Percentiles rank a stretch among this genome's conserved stretches.
Evolutionary conservation across 2,329 filamentous ascomycete genomes (phyloP).

Genomic region (Furcasterigmium sp.): DNA sequence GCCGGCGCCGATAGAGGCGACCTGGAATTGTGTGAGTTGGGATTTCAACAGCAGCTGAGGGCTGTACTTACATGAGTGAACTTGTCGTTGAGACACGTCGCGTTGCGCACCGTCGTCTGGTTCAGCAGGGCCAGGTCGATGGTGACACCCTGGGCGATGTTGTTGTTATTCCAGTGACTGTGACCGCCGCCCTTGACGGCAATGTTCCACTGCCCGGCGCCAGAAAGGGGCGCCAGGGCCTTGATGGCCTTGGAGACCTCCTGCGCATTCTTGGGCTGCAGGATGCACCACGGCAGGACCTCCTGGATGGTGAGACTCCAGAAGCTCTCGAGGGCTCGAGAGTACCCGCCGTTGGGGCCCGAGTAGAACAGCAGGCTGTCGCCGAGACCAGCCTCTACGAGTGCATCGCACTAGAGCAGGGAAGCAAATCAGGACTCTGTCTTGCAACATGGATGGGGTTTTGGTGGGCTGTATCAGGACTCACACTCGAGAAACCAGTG

Average conservation of each 20-base stretch:
- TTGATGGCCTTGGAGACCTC: constrained; percentile 3
- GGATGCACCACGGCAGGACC: constrained; percentile 5
- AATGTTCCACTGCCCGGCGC: constrained; percentile 27
- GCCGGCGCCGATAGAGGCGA: constrained; percentile 24
- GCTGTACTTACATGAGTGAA: background rate
- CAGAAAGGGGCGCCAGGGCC: constrained; percentile 7
- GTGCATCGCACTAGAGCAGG: constrained; percentile 9
- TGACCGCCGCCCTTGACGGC: constrained; percentile 47
- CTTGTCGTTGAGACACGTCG: constrained; percentile 1
- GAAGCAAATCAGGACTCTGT: no score
- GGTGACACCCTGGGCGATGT: constrained; percentile 33
- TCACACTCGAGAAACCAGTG: no score
- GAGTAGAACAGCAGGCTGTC: constrained; percentile 5
- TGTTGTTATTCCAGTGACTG: constrained; percentile 34
- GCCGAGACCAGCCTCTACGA: constrained; percentile 5
- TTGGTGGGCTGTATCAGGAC: no score
- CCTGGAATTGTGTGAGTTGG: background rate
- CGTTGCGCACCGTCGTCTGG: constrained; percentile 6
- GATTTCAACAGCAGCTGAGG: no score
- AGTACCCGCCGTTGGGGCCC: constrained; percentile 1
- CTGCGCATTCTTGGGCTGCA: constrained; percentile 3
- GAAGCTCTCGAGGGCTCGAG: constrained; percentile 1
- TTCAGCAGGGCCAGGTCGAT: constrained; percentile 32
- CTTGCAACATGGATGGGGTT: no score
- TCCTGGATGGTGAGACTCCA: constrained; percentile 3